phyloP scores from a whole-genome alignment of 2,329 filamentous ascomycete genomes.

The Fusarium phyllophilum region DNA sequence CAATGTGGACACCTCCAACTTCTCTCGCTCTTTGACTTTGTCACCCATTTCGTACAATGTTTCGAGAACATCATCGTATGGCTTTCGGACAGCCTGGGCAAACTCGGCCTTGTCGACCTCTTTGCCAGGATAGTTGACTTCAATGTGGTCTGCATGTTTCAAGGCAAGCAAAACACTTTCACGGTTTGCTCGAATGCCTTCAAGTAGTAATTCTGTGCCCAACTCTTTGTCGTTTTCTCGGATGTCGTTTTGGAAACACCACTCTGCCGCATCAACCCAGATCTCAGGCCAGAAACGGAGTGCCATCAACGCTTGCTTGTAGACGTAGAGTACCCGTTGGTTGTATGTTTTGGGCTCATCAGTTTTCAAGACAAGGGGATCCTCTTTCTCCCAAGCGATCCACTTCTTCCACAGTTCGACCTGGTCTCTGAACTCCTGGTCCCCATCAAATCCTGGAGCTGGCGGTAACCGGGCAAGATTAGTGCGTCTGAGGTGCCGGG shows the following conservation, averaged over 20 bases:
- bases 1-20: conserved; percentile 65
- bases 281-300: conserved; percentile 94
- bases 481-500: conserved; percentile 77
- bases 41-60: conserved; percentile 88
- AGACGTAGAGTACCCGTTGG: conserved; percentile 85
- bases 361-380: conserved; percentile 84
- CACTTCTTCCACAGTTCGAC: conserved; percentile 91
- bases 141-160: conserved; percentile 88
- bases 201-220: conserved; percentile 80
- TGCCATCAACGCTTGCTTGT: conserved; percentile 93
- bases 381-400: conserved; percentile 95
- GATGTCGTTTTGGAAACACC: conserved; percentile 84
- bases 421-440: conserved; percentile 84
- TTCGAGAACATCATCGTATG: conserved; percentile 84
- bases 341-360: conserved; percentile 82
- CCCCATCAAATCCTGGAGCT: conserved; percentile 84
- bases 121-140: conserved; percentile 78
- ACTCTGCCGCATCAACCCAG: conserved; percentile 95
- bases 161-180: conserved; percentile 92
- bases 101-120: conserved; percentile 83
- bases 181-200: conserved; percentile 89
- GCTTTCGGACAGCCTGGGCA: conserved; percentile 80
- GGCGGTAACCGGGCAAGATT: conserved; percentile 86
- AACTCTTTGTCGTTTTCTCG: conserved; percentile 66
- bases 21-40: conserved; percentile 73